These are phyloP conservation scores for Drechslerella coelobrocha DNA, from an alignment of 2,329 filamentous ascomycete species.

Conservation along the genomic window DNA sequence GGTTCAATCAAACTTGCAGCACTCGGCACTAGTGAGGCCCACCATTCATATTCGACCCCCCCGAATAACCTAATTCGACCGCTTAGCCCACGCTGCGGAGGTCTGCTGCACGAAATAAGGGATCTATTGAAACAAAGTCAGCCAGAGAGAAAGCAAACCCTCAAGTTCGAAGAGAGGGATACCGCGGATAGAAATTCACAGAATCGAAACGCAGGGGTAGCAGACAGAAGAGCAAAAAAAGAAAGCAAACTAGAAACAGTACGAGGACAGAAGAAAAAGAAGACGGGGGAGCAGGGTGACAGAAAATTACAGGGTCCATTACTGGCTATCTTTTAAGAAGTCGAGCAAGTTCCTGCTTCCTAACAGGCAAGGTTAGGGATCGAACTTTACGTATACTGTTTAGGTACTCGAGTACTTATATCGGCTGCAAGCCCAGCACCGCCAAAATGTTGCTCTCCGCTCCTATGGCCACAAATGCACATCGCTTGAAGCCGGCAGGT, in stretches of 20 bases:
- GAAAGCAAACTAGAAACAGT: constrained; percentile 1
- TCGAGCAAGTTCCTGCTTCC: neutral
- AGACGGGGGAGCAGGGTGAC: constrained; percentile 12
- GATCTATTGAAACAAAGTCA: constrained; percentile 6
- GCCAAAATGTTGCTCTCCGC: constrained; percentile 50
- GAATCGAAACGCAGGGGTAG: constrained; percentile 43
- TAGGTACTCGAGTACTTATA: constrained; percentile 30
- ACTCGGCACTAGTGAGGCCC: neutral
- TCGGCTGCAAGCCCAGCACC: constrained; percentile 39
- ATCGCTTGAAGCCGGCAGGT: constrained; percentile 51
- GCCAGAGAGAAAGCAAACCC: constrained; percentile 24
- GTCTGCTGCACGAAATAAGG: neutral
- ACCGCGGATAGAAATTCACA: constrained; percentile 45
- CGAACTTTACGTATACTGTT: neutral
- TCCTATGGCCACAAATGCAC: constrained; percentile 50
- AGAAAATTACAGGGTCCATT: constrained; percentile 11
- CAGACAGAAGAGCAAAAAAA: constrained; percentile 16
- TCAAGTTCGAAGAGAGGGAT: constrained; percentile 16
- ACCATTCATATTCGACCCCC: neutral
- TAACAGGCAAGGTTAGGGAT: constrained; percentile 13
- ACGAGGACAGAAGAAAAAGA: neutral
- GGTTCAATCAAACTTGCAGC: constrained; percentile 3
- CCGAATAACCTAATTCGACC: constrained; percentile 1
- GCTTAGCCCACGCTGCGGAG: neutral
- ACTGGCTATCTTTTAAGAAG: constrained; percentile 3